A percentile compares a stretch with the other conserved stretches of the same genome.
Conservation (phyloP, 108 stramenopile species). For the Nannochloropsis oceanica region DNA sequence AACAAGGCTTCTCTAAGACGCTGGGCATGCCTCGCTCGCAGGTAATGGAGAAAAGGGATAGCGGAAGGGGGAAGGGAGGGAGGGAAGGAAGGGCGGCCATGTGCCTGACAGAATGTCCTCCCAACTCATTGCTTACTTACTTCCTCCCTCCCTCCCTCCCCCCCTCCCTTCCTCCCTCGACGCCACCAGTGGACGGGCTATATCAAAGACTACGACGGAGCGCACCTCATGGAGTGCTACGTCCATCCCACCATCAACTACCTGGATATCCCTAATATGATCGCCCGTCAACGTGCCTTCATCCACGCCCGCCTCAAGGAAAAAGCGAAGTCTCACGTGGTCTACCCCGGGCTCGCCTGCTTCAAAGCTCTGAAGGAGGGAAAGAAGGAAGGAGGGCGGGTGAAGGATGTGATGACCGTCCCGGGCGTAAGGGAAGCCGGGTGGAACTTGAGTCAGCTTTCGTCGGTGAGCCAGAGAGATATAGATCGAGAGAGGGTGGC, state of each 20-base stretch:
- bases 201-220: slow-evolving; percentile 98
- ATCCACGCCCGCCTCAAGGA: neutral
- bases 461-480: neutral
- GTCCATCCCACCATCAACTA: slow-evolving; percentile 83
- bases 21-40: neutral
- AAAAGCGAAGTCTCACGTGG: neutral
- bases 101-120: neutral
- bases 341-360: slow-evolving; percentile 13
- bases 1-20: slow-evolving; percentile 54
- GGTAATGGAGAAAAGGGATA: neutral
- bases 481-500: slow-evolving; percentile 41
- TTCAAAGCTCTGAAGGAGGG: neutral
- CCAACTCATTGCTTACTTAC: neutral
- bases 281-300: slow-evolving; percentile 48
- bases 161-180: slow-evolving; percentile 31
- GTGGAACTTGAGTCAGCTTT: slow-evolving; percentile 46
- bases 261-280: slow-evolving; percentile 64
- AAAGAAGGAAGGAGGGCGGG: slow-evolving; percentile 29
- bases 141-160: neutral
- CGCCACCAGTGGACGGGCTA: slow-evolving; percentile 70
- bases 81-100: neutral
- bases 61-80: neutral
- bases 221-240: slow-evolving; percentile 97
- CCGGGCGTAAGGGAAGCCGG: slow-evolving; percentile 80
- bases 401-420: slow-evolving; percentile 8